phyloP scores from a whole-genome alignment of 768 basidiomycete genomes.

The Xerocomellus chrysenteron region DNA sequence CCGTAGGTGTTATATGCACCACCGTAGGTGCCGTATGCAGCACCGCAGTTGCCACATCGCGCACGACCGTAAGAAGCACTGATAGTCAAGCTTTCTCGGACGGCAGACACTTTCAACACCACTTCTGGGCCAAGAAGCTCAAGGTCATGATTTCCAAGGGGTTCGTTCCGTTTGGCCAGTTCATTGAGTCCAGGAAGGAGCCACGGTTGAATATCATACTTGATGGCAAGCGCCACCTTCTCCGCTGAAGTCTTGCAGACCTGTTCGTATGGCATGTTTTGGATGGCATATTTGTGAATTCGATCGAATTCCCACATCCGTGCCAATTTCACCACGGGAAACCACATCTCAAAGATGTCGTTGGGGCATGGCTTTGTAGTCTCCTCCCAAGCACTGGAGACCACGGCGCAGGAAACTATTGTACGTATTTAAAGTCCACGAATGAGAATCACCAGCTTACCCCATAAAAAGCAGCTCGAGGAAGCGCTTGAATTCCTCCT shows the following conservation, averaged over 20 bases:
- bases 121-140: constrained; percentile 15
- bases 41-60: no score
- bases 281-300: constrained; percentile 31
- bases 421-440: neutral
- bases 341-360: constrained; percentile 32
- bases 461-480: constrained; percentile 22
- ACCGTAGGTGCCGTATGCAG: no score
- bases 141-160: constrained; percentile 17
- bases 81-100: constrained; percentile 19
- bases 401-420: no score
- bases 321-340: constrained; percentile 39
- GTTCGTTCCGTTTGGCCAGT: constrained; percentile 16
- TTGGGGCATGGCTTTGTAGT: neutral
- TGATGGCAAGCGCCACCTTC: constrained; percentile 31
- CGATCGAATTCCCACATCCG: constrained; percentile 39
- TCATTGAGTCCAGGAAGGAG: constrained; percentile 29
- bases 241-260: constrained; percentile 16
- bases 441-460: constrained; percentile 2
- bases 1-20: no score
- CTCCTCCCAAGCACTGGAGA: neutral
- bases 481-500: constrained; percentile 26
- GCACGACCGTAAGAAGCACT: no score
- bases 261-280: constrained; percentile 23
- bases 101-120: constrained; percentile 19
- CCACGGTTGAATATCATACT: constrained; percentile 36